phyloP scores from a whole-genome alignment of 1,139 yeast genomes.

The Debaryomyces coudertii region DNA sequence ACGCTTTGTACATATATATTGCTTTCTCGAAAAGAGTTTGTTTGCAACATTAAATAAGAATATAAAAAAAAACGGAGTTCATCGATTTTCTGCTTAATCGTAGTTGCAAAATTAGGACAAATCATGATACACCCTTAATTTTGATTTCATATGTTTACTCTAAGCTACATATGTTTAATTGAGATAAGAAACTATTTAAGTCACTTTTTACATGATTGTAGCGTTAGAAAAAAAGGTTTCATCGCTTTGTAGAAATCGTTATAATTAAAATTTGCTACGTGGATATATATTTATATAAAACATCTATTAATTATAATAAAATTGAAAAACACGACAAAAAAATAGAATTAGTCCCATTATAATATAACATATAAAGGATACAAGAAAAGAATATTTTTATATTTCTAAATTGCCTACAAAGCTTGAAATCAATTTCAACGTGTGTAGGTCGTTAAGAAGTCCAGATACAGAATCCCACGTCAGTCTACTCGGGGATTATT shows the following conservation, averaged over 20 bases:
- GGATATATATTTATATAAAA: neutral
- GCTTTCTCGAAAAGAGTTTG: no score
- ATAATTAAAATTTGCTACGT: neutral
- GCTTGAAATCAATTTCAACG: neutral
- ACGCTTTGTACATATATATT: no score
- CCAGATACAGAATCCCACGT: neutral
- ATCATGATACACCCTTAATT: no score
- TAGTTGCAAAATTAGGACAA: no score
- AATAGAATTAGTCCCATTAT: neutral
- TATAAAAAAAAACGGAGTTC: no score
- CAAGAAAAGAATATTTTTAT: slow-evolving; percentile 1
- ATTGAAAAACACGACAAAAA: neutral
- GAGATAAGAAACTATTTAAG: no score
- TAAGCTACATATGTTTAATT: no score
- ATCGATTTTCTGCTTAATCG: no score
- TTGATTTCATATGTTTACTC: no score
- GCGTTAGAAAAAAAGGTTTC: no score
- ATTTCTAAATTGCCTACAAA: neutral
- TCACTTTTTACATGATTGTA: no score
- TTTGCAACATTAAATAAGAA: no score
- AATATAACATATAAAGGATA: neutral
- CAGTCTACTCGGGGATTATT: slow-evolving; percentile 4
- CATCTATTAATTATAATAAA: slow-evolving; percentile 1
- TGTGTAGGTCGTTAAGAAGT: neutral
- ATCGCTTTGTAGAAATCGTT: neutral